Percentiles rank a stretch among this genome's conserved stretches.
Conservation (phyloP, 257 asterid genomes). For the Petunia axillaris region DNA sequence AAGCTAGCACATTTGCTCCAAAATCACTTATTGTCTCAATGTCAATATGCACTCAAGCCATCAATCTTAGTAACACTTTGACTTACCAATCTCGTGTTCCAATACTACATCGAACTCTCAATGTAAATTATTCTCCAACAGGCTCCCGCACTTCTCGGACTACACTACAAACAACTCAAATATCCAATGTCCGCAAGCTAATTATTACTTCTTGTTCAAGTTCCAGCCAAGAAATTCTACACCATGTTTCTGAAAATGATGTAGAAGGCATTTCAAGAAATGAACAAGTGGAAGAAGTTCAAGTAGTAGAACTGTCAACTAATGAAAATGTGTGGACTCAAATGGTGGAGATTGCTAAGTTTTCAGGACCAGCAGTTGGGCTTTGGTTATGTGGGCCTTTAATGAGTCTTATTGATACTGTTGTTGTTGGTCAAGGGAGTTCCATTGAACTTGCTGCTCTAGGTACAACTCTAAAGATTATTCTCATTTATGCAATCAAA, state of each 20-base stretch:
- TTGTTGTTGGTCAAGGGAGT: conserved; percentile 90
- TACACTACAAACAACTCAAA: background rate
- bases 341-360: conserved; percentile 76
- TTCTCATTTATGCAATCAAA: background rate
- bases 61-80: conserved; percentile 2
- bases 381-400: conserved; percentile 91
- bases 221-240: conserved; percentile 41
- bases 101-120: conserved; percentile 19
- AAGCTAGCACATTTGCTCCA: no score
- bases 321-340: conserved; percentile 70
- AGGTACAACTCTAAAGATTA: conserved; percentile 38
- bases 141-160: background rate
- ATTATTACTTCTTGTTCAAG: conserved; percentile 42
- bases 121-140: background rate
- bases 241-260: conserved; percentile 21
- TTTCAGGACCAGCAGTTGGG: conserved; percentile 98
- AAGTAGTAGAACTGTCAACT: conserved; percentile 50
- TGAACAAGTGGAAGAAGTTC: conserved; percentile 29
- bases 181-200: background rate
- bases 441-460: conserved; percentile 93
- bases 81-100: conserved; percentile 34
- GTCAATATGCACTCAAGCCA: conserved; percentile 7
- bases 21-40: background rate
- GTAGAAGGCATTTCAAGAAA: conserved; percentile 21
- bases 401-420: conserved; percentile 96